Evolutionary conservation across 371 early-diverging fungal genomes (phyloP).

Genomic region (Enterospora canceri): DNA sequence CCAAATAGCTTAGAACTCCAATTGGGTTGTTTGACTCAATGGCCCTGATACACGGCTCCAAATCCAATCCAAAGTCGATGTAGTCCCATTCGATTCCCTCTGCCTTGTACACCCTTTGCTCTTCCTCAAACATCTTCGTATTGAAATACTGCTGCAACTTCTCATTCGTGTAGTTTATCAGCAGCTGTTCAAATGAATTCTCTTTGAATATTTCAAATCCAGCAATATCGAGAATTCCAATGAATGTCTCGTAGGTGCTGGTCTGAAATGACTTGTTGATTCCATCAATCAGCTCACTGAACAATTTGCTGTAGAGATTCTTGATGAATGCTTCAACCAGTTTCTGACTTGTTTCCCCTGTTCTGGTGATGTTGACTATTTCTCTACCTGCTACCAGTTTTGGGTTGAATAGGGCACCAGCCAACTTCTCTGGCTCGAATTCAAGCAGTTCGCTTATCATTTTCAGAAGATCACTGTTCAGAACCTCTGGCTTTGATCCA

Average conservation of each 20-base stretch:
- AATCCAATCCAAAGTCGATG: constrained; percentile 93
- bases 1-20: constrained; percentile 85
- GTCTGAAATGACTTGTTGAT: constrained; percentile 61
- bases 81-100: constrained; percentile 95
- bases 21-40: constrained; percentile 87
- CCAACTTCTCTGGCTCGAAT: constrained; percentile 70
- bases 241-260: constrained; percentile 60
- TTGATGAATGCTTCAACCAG: constrained; percentile 81
- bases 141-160: constrained; percentile 99
- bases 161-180: constrained; percentile 99
- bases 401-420: constrained; percentile 71
- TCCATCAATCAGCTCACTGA: constrained; percentile 71
- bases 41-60: constrained; percentile 91
- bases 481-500: constrained; percentile 67
- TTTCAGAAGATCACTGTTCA: constrained; percentile 65
- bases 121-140: constrained; percentile 96
- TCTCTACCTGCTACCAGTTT: constrained; percentile 83
- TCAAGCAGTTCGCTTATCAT: constrained; percentile 81
- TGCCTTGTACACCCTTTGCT: constrained; percentile 87
- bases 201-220: constrained; percentile 95
- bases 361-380: constrained; percentile 77
- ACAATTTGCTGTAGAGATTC: constrained; percentile 87
- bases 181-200: constrained; percentile 95
- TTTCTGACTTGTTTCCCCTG: constrained; percentile 68
- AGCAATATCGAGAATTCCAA: constrained; percentile 97